A percentile compares a stretch with the other conserved stretches of the same genome.
phyloP scores from a whole-genome alignment of 2,329 filamentous ascomycete genomes.

The Stachybotrys chlorohalonatus region DNA sequence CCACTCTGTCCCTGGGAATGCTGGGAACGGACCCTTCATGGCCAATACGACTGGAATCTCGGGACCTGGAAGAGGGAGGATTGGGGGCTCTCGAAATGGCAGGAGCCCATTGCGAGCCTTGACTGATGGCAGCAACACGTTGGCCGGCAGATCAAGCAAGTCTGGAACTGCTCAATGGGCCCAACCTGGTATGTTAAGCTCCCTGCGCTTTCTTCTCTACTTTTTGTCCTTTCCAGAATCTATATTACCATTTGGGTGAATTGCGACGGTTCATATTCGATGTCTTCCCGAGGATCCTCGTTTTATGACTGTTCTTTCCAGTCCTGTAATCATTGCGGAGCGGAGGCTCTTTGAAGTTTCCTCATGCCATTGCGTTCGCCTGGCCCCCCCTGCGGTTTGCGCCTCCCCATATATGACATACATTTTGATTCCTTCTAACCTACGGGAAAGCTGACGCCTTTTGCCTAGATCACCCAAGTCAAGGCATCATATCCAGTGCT shows the following conservation, averaged over 20 bases:
- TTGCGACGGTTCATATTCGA: too few species aligned
- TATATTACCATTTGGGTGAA: too few species aligned
- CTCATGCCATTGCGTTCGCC: too few species aligned
- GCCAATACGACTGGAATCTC: slow-evolving; percentile 55
- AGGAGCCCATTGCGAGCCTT: slow-evolving; percentile 54
- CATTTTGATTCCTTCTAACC: too few species aligned
- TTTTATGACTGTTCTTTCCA: too few species aligned
- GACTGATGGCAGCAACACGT: slow-evolving; percentile 48
- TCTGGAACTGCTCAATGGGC: slow-evolving; percentile 34
- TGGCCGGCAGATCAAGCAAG: slow-evolving; percentile 40
- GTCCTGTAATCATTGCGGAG: too few species aligned
- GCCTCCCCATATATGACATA: too few species aligned
- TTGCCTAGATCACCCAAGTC: slow-evolving; percentile 33
- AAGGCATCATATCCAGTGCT: slow-evolving; percentile 82
- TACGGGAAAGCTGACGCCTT: neutral
- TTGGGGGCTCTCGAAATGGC: slow-evolving; percentile 56
- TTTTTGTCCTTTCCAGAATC: neutral
- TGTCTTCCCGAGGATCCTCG: too few species aligned
- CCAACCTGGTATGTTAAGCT: slow-evolving; percentile 33
- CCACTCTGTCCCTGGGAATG: slow-evolving; percentile 13
- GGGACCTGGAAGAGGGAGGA: slow-evolving; percentile 75
- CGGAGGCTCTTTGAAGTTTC: too few species aligned
- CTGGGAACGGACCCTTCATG: slow-evolving; percentile 39
- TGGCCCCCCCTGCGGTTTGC: too few species aligned
- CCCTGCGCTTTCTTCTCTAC: neutral